Base-by-base conservation (phyloP, 441 rosid genomes). In the Pelargonium cotyledonis region DNA sequence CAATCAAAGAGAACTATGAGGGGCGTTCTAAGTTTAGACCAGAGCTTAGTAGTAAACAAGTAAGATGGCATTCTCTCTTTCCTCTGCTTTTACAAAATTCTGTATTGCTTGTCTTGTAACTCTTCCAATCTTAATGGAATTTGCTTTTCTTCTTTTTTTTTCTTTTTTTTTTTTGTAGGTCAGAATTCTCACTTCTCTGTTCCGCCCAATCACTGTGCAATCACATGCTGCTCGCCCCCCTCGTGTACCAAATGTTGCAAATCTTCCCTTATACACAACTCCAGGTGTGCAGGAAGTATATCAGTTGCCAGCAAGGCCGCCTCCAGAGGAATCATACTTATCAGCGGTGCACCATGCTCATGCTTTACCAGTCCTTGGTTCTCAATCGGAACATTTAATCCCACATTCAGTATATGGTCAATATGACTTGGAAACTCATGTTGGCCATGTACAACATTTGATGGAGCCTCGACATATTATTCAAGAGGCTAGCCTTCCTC, bases 11-110 rank as follows among this genome's bases (percentile, higher is more conserved):
- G 60, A 77, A 77, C 73, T 80, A 74, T 64, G 53, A 63, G 6
- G 73, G 73, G 44, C 10, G 76, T 72, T 72, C 68, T 40, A 80
- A 72, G 65, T 80, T 80, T 44, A 77, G 68, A 63, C 80, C 74
- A 68, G 79, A 80, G 55, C 73, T 80, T 72, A 77, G 63, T 19
- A 31, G 49, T 6, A 60, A 77, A 8, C 83, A 77, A 71, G 83
- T 77, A 53, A 64, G 51, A 66, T 65, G 64, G 43, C 21, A 26
- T 29, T 68, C 41, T 49, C 29, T 49, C 49, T 46, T 18, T 61
- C 53, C 35, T 46, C 40, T 19, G 6, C 65, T 46, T 21, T 16
- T 60, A 26, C n/a, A 19, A 44, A 26, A 6, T 63, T 29, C 57
- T 38, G 49, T 38, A 53, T 8, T 70, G 53, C 38, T 41, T 14